phyloP scores from a whole-genome alignment of 495 filamentous ascomycete genomes.

The Diplogelasinospora grovesii region DNA sequence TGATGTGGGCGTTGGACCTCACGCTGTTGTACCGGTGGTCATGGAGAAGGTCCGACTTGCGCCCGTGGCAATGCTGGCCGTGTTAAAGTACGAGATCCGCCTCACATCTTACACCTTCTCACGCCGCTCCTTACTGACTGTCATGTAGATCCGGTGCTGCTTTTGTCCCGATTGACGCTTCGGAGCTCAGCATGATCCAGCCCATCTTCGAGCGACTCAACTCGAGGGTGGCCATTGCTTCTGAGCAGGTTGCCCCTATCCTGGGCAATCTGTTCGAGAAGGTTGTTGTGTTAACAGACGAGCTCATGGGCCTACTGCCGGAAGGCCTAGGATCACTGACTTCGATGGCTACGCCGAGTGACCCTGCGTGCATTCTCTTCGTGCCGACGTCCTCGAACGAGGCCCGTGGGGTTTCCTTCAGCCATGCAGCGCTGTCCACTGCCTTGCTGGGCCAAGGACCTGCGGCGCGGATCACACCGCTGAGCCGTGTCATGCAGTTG shows the following conservation, averaged over 20 bases:
- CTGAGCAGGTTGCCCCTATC: slow-evolving; percentile 27
- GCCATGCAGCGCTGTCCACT: slow-evolving; percentile 37
- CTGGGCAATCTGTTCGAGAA: slow-evolving; percentile 31
- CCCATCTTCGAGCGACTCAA: slow-evolving; percentile 35
- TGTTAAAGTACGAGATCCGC: slow-evolving; percentile 42
- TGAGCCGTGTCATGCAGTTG: slow-evolving; percentile 57
- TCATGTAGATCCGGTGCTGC: slow-evolving; percentile 32
- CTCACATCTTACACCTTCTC: too few relatives aligned
- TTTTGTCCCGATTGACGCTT: slow-evolving; percentile 37
- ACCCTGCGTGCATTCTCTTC: slow-evolving; percentile 41
- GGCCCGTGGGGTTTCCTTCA: slow-evolving; percentile 36
- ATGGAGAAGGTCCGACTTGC: slow-evolving; percentile 40
- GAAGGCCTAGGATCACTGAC: slow-evolving; percentile 25
- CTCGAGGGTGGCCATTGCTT: slow-evolving; percentile 33
- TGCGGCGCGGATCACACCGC: slow-evolving; percentile 39
- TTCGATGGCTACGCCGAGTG: slow-evolving; percentile 29
- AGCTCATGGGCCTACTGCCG: slow-evolving; percentile 17
- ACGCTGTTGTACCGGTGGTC: slow-evolving; percentile 38
- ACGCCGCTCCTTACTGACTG: background rate
- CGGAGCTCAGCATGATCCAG: slow-evolving; percentile 33
- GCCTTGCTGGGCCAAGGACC: slow-evolving; percentile 42
- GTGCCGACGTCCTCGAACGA: slow-evolving; percentile 24
- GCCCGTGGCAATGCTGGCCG: slow-evolving; percentile 40
- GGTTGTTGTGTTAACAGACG: slow-evolving; percentile 29
- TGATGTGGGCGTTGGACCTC: slow-evolving; percentile 34